Conservation (phyloP, 805 yeast genomes). For the Ogataea zsoltii region DNA sequence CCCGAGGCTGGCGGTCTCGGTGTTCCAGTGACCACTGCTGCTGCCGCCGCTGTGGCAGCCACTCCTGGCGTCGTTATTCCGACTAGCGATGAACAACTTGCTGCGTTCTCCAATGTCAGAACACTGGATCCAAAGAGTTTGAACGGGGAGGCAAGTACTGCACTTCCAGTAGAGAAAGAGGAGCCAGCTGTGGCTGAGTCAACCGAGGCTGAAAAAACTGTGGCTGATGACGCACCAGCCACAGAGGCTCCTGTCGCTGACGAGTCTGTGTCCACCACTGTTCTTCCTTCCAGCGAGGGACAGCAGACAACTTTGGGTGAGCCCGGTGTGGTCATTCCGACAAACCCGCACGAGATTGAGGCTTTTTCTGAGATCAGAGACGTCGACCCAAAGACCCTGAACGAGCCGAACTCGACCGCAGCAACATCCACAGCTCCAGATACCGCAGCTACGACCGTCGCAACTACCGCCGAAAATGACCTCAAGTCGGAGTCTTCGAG, state of each 20-base stretch:
- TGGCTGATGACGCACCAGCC: slow-evolving; percentile 1
- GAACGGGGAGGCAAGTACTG: not conserved
- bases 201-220: not conserved
- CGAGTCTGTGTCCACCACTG: slow-evolving; percentile 33
- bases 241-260: slow-evolving; percentile 44
- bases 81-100: slow-evolving; percentile 53
- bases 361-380: slow-evolving; percentile 62
- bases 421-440: slow-evolving; percentile 33
- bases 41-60: slow-evolving; percentile 12
- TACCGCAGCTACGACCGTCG: slow-evolving; percentile 34
- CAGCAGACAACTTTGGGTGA: slow-evolving; percentile 55
- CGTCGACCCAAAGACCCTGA: slow-evolving; percentile 60
- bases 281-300: slow-evolving; percentile 47
- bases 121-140: slow-evolving; percentile 51
- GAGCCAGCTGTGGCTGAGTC: not conserved
- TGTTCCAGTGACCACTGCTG: slow-evolving; percentile 21
- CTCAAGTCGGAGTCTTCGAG: slow-evolving; percentile 15
- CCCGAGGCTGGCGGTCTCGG: slow-evolving; percentile 52
- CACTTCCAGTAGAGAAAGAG: too few relatives aligned
- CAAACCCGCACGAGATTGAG: slow-evolving; percentile 59
- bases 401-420: slow-evolving; percentile 36
- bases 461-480: slow-evolving; percentile 45
- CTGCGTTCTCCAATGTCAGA: slow-evolving; percentile 58
- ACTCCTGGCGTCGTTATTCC: slow-evolving; percentile 69
- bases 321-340: slow-evolving; percentile 72